These are phyloP conservation scores for Aquilaria sinensis DNA, from an alignment of 345 rosid species.

Conservation along the genomic window DNA sequence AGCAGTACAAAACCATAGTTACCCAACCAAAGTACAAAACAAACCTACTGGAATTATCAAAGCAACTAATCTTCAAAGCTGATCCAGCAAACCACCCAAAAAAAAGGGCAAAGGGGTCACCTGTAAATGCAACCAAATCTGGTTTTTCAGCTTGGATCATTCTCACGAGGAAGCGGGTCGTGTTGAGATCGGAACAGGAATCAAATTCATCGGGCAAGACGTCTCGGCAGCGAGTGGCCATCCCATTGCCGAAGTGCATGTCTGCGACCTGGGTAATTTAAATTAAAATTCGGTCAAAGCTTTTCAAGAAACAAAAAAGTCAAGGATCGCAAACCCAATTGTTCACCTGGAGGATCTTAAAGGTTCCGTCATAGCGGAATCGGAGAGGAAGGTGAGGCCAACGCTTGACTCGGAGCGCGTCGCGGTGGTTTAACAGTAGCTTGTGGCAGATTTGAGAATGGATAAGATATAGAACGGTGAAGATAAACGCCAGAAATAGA, in stretches of 20 bases:
- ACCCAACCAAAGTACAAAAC: too few species aligned
- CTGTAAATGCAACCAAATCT: constrained; percentile 82
- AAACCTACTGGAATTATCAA: too few species aligned
- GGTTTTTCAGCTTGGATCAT: constrained; percentile 72
- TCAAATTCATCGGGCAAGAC: constrained; percentile 49
- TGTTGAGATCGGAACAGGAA: constrained; percentile 79
- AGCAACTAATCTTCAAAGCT: too few species aligned
- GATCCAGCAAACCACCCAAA: too few species aligned
- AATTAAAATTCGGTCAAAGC: neutral
- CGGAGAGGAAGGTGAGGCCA: constrained; percentile 64
- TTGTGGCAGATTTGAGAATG: constrained; percentile 35
- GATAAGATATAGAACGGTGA: constrained; percentile 32
- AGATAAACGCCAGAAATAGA: constrained; percentile 34
- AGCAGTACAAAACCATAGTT: too few species aligned
- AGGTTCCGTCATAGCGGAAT: constrained; percentile 76
- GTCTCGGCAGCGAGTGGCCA: constrained; percentile 65
- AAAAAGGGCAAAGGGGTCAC: constrained; percentile 18
- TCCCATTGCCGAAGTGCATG: constrained; percentile 85
- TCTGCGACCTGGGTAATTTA: constrained; percentile 61
- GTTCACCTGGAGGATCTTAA: constrained; percentile 86
- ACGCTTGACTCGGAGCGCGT: constrained; percentile 40
- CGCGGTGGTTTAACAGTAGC: constrained; percentile 29
- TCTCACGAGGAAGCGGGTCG: constrained; percentile 61
- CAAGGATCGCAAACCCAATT: neutral
- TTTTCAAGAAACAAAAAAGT: neutral